These are phyloP conservation scores for Mallotus repandus DNA, from an alignment of 441 rosid genomes.

Conservation along the genomic window DNA sequence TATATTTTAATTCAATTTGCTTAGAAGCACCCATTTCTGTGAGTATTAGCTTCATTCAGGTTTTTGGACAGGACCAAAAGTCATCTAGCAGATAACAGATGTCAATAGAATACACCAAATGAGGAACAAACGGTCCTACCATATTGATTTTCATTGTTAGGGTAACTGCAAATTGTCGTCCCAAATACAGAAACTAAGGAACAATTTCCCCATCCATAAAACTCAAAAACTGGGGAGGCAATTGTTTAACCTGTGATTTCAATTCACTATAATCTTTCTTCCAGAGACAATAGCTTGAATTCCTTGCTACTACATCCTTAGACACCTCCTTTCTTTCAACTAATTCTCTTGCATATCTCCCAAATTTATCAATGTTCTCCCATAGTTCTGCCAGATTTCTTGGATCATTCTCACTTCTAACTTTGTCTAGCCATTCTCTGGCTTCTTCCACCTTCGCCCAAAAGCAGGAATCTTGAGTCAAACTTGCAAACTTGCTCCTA, in stretches of 20 bases:
- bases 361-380: slow-evolving; percentile 40
- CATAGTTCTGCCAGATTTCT: slow-evolving; percentile 26
- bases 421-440: slow-evolving; percentile 46
- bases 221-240: slow-evolving; percentile 28
- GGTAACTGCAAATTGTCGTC: neutral
- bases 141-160: neutral
- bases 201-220: slow-evolving; percentile 33
- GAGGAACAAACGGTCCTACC: neutral
- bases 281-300: slow-evolving; percentile 67
- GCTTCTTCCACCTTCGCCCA: slow-evolving; percentile 90
- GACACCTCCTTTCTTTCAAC: slow-evolving; percentile 58
- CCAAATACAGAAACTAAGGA: slow-evolving; percentile 18
- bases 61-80: neutral
- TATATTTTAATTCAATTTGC: neutral
- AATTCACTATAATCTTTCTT: slow-evolving; percentile 35
- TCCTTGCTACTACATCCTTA: slow-evolving; percentile 50
- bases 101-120: neutral
- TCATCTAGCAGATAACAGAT: neutral
- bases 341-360: slow-evolving; percentile 37
- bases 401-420: slow-evolving; percentile 37
- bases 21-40: neutral
- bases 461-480: slow-evolving; percentile 78
- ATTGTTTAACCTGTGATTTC: slow-evolving; percentile 27
- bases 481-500: slow-evolving; percentile 58
- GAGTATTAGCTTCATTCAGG: neutral